Evolutionary conservation across 1,284 basidiomycete genomes (phyloP), one percentile per base, ranked within the genome.

Genomic region (Earliella scabrosa): DNA sequence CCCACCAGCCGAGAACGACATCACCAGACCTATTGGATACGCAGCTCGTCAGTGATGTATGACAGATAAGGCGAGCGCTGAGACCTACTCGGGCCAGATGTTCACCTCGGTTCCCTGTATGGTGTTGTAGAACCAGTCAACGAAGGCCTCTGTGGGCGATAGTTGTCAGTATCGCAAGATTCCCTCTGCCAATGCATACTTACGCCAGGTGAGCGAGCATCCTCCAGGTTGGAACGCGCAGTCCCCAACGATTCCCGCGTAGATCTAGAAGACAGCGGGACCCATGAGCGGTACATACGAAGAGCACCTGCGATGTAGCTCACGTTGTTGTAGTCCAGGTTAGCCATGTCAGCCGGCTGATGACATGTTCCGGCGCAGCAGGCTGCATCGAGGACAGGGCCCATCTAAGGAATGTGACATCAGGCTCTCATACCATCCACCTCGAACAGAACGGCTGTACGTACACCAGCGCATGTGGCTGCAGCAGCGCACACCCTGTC

Each of bases 111-210:
- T 51, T 4, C n/a, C 11, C 26, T 51, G 49, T 11, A 56, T 51
- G 2, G 54, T 56, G 27, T 34, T 32, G 18, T 56, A 56, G 45
- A 56, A 56, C 54, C 54, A 56, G 21, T 56, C 54, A 7, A 56
- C 45, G 34, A 56, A 56, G 0, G 54, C 49, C 23, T 56, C 54
- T 56, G 27, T 16, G 16, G 13, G 1, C 9, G 6, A 18, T 4
- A 8, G 16, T 18, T 1, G 14, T 39, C 16, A 32, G 18, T 14
- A 24, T 13, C 4, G 24, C 11, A 23, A 7, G 11, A 16, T n/a
- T 4, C 16, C 21, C 14, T 3, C 2, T 20, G 7, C 26, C 18
- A 9, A 2, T 10, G 7, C 23, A 38, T 10, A 8, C 54, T 35
- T 43, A 56, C 54, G 54, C 49, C 49, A 56, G 3, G 49, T 51